Base-by-base conservation (phyloP, 176 grass and related monocot species). In the Paspalum notatum region DNA sequence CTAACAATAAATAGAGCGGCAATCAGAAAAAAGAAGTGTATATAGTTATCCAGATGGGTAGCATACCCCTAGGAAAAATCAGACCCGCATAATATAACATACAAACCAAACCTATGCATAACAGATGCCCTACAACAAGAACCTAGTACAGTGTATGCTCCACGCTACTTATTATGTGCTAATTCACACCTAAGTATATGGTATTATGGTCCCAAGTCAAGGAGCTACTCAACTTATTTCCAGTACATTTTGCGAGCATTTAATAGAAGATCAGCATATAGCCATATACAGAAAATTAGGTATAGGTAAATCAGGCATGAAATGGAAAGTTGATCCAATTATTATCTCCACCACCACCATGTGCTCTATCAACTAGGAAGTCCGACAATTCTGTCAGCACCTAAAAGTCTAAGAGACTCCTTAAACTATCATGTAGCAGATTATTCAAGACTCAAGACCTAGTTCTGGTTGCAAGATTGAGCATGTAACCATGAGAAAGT, bases 341-440 rank as follows among this genome's bases (percentile, higher is more conserved):
- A 82, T 86, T 82, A 82, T 66, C 32, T 20, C 73, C 79, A 77
- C 49, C 56, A 16, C 73, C 79, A 77, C 49, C 56, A 16, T 82
- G 44, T 44, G 70, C 32, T 47, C 48, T 71, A 84, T 61, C 57
- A 78, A 65, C 80, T 65, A 44, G 11, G 66, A 68, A 9, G 18
- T 38, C 70, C 32, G 80, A 52, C 63, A 55, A 49, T 85, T 76
- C 71, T 81, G 18, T 70, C 71, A 85, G 51, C 54, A 76, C 70
- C 45, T 13, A 24, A 80, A 57, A 79, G 75, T 76, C 66, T 72
- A 82, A 52, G 32, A 77, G 49, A 67, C 50, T 37, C 26, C 40
- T 82, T 62, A 62, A 66, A 77, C 66, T 82, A 82, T 76, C 57
- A 37, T n/a, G 59, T 61, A 63, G 70, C 62, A 77, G 15, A 81